Percentiles rank a stretch among this genome's conserved stretches.
Evolutionary conservation across 768 basidiomycete genomes (phyloP).

Genomic region (Xerocomellus dryophilus): DNA sequence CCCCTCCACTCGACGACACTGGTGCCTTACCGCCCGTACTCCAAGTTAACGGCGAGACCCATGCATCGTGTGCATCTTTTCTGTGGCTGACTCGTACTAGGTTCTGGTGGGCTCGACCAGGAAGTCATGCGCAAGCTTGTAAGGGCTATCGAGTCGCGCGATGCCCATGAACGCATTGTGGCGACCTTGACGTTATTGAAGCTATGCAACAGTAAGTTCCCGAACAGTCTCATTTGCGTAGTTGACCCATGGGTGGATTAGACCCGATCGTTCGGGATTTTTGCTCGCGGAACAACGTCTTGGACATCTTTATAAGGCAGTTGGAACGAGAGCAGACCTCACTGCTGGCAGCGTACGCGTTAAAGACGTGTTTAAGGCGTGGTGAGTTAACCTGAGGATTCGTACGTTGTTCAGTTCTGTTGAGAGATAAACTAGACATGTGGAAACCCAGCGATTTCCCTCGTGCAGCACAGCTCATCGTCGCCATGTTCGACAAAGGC

Average conservation of each 20-base stretch:
- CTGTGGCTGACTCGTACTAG: not conserved
- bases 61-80: too few species aligned
- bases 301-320: not conserved
- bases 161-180: not conserved
- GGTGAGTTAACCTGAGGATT: not conserved
- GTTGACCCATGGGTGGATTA: not conserved
- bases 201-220: slow-evolving; percentile 3
- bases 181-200: slow-evolving; percentile 13
- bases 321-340: not conserved
- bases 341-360: slow-evolving; percentile 10
- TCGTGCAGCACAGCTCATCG: not conserved
- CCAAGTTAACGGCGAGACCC: not conserved
- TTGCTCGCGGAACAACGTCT: not conserved
- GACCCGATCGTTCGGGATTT: not conserved
- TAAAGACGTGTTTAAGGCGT: not conserved
- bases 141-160: not conserved
- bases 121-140: not conserved
- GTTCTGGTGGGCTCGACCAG: not conserved
- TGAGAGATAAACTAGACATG: not conserved
- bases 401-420: not conserved
- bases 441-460: not conserved
- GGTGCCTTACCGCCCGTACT: not conserved
- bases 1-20: not conserved
- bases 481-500: slow-evolving; percentile 8
- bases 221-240: not conserved